These are phyloP conservation scores for Colletotrichum sp. DNA, from an alignment of 2,329 filamentous ascomycete species.

Conservation along the genomic window DNA sequence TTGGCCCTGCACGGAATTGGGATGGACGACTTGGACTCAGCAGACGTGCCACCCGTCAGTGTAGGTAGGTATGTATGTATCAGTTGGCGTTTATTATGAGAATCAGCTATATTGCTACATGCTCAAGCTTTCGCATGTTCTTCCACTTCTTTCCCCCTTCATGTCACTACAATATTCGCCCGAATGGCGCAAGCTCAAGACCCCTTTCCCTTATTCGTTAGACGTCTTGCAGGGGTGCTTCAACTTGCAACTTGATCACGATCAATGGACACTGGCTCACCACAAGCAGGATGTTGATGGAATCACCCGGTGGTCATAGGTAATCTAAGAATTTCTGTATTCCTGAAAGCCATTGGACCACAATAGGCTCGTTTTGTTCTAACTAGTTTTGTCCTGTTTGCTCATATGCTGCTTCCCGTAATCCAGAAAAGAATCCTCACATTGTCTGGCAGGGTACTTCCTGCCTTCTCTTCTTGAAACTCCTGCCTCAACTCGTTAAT, in stretches of 20 bases:
- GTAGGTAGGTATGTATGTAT: background rate
- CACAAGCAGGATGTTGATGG: background rate
- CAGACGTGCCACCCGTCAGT: background rate
- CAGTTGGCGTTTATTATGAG: background rate
- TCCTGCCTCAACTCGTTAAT: background rate
- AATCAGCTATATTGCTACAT: background rate
- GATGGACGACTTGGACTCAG: background rate
- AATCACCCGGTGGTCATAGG: background rate
- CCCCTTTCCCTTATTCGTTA: background rate
- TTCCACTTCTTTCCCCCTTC: background rate
- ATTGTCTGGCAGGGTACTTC: background rate
- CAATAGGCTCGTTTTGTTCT: background rate
- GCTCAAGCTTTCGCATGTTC: background rate
- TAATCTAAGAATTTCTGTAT: background rate
- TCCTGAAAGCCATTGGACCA: background rate
- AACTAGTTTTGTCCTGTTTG: background rate
- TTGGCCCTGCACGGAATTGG: background rate
- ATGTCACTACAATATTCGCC: background rate
- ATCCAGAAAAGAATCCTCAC: background rate
- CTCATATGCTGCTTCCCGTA: background rate
- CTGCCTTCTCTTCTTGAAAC: background rate
- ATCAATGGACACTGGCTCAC: background rate
- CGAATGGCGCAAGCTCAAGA: background rate
- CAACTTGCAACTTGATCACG: background rate
- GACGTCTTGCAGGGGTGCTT: background rate